Base-by-base conservation (phyloP, 192 early-diverging fungal species). In the Umbelopsis sp. region DNA sequence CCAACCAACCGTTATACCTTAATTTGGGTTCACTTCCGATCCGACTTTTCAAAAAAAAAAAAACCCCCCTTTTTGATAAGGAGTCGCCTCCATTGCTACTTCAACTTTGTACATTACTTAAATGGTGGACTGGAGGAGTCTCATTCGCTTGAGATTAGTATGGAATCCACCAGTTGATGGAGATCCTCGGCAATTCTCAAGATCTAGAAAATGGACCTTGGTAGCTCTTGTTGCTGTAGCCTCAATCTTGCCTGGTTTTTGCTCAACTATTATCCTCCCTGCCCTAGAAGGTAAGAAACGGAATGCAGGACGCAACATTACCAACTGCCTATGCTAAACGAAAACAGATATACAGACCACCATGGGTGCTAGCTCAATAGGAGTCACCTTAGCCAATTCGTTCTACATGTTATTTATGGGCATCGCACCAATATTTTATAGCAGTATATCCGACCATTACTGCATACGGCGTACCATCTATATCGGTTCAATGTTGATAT, bases 361-460 rank as follows among this genome's bases (percentile, higher is more conserved):
- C 5, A 66, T 25, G 72, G 76, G 62, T 70, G 26, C 76, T 56
- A 31, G 76, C 71, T 70, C 71, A 8, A 77, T 77, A 54, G 71
- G 69, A 45, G 76, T 77, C 2, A 77, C 76, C 10, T 34, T 77
- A 21, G 72, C 70, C 41, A 77, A 72, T 51, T 80, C 81, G 34
- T 68, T 85, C 32, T 85, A 79, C 32, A 82, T 85, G 65, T 71
- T 85, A 14, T 85, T 85, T 68, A 85, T 85, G 78, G 83, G 83
- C 31, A 80, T 85, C 43, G 79, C 81, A 69, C 80, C 83, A 10
- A 68, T 84, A 6, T 69, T 84, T 49, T 78, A 70, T 49, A 82
- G 80, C n/a, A 82, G 78, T 5, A 71, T 84, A 31, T 81, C 80
- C 32, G 83, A 84, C 49, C 50, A 70, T 32, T 84, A 74, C 70